Conservation (phyloP, 768 basidiomycete genomes). For the Obba rivulosa region DNA sequence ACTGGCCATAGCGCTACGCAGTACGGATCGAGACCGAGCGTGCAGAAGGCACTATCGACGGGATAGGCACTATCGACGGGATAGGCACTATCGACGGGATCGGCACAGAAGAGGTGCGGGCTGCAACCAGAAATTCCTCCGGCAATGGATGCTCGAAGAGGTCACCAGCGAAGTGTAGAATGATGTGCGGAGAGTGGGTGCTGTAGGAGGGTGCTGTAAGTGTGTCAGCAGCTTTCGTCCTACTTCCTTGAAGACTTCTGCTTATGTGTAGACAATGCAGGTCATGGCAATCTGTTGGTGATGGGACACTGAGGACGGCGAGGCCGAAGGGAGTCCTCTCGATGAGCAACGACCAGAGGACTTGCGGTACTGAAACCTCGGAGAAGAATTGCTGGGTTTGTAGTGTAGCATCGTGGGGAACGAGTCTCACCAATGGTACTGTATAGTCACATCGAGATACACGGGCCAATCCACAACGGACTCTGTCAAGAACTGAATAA, state of each 20-base stretch:
- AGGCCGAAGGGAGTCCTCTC: slow-evolving; percentile 38
- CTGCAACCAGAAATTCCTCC: slow-evolving; percentile 85
- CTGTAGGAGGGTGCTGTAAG: slow-evolving; percentile 81
- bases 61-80: too few species aligned
- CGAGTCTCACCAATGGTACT: too few species aligned
- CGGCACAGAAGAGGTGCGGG: slow-evolving; percentile 45
- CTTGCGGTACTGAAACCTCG: slow-evolving; percentile 70
- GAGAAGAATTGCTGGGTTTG: slow-evolving; percentile 74
- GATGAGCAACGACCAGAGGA: slow-evolving; percentile 59
- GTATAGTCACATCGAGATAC: too few species aligned
- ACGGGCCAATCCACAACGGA: too few species aligned
- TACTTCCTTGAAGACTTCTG: background rate
- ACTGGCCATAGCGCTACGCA: too few species aligned
- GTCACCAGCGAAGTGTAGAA: slow-evolving; percentile 66
- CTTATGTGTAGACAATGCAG: slow-evolving; percentile 30
- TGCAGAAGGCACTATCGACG: too few species aligned
- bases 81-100: slow-evolving; percentile 25
- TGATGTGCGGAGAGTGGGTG: slow-evolving; percentile 61
- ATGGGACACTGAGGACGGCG: slow-evolving; percentile 75
- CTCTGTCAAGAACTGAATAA: too few species aligned
- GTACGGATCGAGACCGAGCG: too few species aligned
- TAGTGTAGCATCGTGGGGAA: slow-evolving; percentile 95
- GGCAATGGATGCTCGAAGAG: slow-evolving; percentile 97
- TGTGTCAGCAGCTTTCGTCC: slow-evolving; percentile 32
- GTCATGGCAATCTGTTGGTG: slow-evolving; percentile 84